These are phyloP conservation scores for Clarkia xantiana DNA, from an alignment of 345 rosid species.

Conservation along the genomic window DNA sequence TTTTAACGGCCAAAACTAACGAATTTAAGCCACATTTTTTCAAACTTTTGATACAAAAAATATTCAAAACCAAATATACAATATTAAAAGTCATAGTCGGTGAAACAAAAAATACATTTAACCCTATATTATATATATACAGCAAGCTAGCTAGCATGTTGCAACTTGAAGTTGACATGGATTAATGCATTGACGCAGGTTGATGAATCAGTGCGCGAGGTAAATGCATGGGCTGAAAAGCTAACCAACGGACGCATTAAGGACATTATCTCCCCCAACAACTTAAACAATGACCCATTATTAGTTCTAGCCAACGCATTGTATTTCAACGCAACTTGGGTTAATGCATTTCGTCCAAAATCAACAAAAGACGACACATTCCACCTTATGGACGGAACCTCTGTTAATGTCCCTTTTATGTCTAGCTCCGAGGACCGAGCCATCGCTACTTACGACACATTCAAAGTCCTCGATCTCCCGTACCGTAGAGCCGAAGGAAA, in stretches of 20 bases:
- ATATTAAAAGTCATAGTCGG: no score
- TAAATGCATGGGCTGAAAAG: constrained; percentile 4
- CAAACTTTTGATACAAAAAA: no score
- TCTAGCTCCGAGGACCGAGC: neutral
- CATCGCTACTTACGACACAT: neutral
- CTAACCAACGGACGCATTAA: constrained; percentile 2
- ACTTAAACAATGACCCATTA: neutral
- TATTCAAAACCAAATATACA: no score
- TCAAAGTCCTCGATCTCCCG: neutral
- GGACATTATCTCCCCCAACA: neutral
- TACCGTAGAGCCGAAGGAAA: neutral
- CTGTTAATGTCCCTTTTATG: constrained; percentile 11
- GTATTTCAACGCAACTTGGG: constrained; percentile 12
- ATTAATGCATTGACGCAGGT: neutral
- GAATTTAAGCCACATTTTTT: no score
- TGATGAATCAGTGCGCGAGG: neutral
- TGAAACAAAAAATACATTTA: no score
- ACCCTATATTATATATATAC: neutral
- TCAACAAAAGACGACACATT: neutral
- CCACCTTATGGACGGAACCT: constrained; percentile 9
- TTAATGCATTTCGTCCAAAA: neutral
- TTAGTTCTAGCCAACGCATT: constrained; percentile 7
- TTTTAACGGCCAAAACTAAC: no score
- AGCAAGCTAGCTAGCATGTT: no score
- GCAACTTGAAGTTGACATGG: neutral